Base-by-base conservation (phyloP, 2,329 filamentous ascomycete genomes). In the Onygenales sp. region DNA sequence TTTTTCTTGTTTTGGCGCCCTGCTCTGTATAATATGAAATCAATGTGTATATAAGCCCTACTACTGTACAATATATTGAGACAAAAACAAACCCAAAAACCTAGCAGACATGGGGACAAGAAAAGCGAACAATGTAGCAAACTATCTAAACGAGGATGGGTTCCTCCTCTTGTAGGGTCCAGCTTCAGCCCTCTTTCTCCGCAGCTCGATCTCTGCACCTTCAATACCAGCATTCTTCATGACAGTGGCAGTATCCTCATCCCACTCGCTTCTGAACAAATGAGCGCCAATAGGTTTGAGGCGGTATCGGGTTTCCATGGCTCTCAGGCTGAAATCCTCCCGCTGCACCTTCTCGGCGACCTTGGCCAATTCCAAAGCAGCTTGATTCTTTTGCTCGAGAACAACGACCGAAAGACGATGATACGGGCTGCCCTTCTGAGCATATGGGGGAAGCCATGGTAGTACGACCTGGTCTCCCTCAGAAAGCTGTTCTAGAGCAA, bases 401-500 rank as follows among this genome's bases (percentile, higher is more conserved):
- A 98, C 75, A 66, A 93, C 86, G 56, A 97, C 74, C 47, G 85
- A 85, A 52, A 97, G 77, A 51, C 93, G 87, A 72, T 97, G 93
- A 73, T 97, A 96, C 1, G 88, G 88, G 2, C 86, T 81, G 54
- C 93, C 93, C 75, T 93, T 95, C 67, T 95, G 87, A 0, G 89
- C 85, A 66, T 87, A 89, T 1, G 93, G 86, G 0, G 92, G 86
- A 27, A 91, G 75, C 89, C 92, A 98, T 1, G 89, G 85, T 1
- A 83, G 69, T 54, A 88, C 82, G 48, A 93, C 78, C 68, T 93
- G 84, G 33, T 77, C 75, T 17, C 81, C 75, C 57, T 74, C 69
- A 54, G 79, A 74, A 61, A 89, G 75, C 61, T 77, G 77, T 61
- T 75, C 74, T 14, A 94, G 78, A n/a, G 85, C 80, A 42, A 93